Evolutionary conservation across 1,139 yeast genomes (phyloP).

Genomic region (Yamadazyma taylorii): DNA sequence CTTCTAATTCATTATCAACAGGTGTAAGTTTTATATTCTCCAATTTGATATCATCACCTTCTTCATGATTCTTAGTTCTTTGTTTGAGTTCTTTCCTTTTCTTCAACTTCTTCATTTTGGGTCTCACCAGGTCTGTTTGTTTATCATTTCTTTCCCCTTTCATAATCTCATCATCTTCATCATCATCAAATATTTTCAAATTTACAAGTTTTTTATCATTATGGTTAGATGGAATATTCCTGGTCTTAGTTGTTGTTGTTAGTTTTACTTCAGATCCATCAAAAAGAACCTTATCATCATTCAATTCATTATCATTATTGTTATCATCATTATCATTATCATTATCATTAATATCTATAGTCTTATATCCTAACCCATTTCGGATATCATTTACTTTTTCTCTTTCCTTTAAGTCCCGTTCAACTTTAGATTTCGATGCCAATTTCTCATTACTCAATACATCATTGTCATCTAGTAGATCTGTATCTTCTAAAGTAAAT

Average conservation of each 20-base stretch:
- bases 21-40: constrained; percentile 32
- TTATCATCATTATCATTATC: constrained; percentile 20
- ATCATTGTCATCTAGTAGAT: constrained; percentile 51
- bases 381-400: constrained; percentile 26
- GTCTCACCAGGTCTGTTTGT: constrained; percentile 14
- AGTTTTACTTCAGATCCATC: constrained; percentile 9
- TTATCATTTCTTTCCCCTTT: constrained; percentile 10
- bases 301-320: constrained; percentile 16
- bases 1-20: constrained; percentile 41
- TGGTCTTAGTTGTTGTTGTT: constrained; percentile 2
- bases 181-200: constrained; percentile 25
- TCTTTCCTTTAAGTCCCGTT: constrained; percentile 23
- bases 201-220: constrained; percentile 9
- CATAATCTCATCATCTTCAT: constrained; percentile 18
- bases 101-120: constrained; percentile 50
- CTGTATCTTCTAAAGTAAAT: constrained; percentile 64
- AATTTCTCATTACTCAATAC: constrained; percentile 47
- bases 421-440: constrained; percentile 28
- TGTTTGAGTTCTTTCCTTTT: constrained; percentile 20
- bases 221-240: not conserved
- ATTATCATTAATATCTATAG: constrained; percentile 18
- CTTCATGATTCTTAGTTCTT: constrained; percentile 11
- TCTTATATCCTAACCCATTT: constrained; percentile 23
- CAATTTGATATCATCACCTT: constrained; percentile 27
- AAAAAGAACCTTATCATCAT: constrained; percentile 15